Conservation (phyloP, 768 basidiomycete species). For the Mycena kentingensis region DNA sequence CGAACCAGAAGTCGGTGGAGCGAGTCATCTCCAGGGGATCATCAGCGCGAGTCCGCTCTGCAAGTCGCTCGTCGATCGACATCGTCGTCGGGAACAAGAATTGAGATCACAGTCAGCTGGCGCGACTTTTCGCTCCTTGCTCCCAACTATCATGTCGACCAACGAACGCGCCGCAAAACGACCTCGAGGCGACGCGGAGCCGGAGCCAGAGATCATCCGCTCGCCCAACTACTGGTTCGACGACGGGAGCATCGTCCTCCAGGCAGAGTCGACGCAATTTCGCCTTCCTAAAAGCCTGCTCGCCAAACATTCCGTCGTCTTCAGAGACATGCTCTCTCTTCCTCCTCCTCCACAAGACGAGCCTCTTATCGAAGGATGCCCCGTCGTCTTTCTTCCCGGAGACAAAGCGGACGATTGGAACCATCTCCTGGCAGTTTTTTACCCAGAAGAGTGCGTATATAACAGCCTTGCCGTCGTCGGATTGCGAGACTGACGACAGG, state of each 20-base stretch:
- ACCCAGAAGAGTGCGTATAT: neutral
- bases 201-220: too few species aligned
- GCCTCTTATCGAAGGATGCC: neutral
- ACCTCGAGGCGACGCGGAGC: too few species aligned
- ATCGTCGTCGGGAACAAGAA: too few species aligned
- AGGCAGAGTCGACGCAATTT: conserved; percentile 10
- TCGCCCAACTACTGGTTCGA: neutral
- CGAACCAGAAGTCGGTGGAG: too few species aligned
- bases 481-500: neutral
- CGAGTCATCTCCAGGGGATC: too few species aligned
- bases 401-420: neutral
- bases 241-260: conserved; percentile 13
- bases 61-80: too few species aligned
- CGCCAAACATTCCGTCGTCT: conserved; percentile 12
- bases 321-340: conserved; percentile 15
- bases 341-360: conserved; percentile 9
- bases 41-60: too few species aligned
- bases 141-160: too few species aligned
- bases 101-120: too few species aligned
- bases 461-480: neutral
- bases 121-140: too few species aligned
- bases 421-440: neutral
- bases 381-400: neutral
- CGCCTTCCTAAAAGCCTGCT: conserved; percentile 11
- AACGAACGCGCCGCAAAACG: too few species aligned